Evolutionary conservation across 345 rosid species (phyloP).

Genomic region (Passiflora organensis): DNA sequence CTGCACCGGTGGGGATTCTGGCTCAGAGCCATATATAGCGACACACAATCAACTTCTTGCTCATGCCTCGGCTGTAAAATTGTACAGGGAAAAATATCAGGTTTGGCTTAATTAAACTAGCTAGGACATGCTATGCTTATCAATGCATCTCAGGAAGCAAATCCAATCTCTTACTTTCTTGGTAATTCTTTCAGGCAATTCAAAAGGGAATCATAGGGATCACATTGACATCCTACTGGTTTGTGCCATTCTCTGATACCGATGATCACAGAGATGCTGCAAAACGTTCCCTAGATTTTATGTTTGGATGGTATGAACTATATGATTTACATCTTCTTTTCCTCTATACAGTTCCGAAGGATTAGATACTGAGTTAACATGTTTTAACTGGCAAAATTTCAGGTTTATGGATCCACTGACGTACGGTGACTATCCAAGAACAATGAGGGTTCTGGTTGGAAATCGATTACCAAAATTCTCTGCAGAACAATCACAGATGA

Average conservation of each 20-base stretch:
- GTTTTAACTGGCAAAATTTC: background rate
- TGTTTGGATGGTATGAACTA: slow-evolving; percentile 31
- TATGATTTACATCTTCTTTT: too few relatives aligned
- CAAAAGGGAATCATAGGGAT: slow-evolving; percentile 51
- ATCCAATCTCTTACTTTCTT: too few relatives aligned
- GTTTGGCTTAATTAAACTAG: too few relatives aligned
- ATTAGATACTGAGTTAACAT: too few relatives aligned
- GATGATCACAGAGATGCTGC: slow-evolving; percentile 28
- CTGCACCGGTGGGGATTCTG: slow-evolving; percentile 37
- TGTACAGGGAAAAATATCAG: slow-evolving; percentile 38
- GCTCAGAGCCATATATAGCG: slow-evolving; percentile 31
- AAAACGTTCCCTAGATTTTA: slow-evolving; percentile 29
- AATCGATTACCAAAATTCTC: slow-evolving; percentile 54
- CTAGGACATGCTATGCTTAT: too few relatives aligned
- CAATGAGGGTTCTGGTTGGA: slow-evolving; percentile 44
- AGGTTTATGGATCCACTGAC: slow-evolving; percentile 52
- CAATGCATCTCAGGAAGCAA: too few relatives aligned
- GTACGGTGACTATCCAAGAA: slow-evolving; percentile 54
- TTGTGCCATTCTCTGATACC: slow-evolving; percentile 30
- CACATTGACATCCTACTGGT: slow-evolving; percentile 35
- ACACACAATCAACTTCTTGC: background rate
- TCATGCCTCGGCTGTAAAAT: slow-evolving; percentile 14
- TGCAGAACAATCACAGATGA: slow-evolving; percentile 31
- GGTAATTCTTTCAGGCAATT: slow-evolving; percentile 24
- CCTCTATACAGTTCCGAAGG: too few relatives aligned